phyloP scores from a whole-genome alignment of 345 rosid genomes.

The Hirschfeldia incana region DNA sequence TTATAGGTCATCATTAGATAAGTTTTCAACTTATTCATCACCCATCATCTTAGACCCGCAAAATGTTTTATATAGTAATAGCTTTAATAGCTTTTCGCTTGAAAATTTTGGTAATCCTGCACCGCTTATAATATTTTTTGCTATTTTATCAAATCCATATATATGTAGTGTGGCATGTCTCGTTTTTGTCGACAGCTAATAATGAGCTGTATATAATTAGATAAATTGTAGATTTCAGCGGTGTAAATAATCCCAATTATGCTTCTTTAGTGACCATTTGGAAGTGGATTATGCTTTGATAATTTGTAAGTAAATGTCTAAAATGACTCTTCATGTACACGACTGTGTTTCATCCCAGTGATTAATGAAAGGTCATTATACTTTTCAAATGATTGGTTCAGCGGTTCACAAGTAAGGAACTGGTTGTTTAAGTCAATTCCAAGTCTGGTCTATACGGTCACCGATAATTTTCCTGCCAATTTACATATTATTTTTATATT shows the following conservation, averaged over 20 bases:
- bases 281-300: conserved; percentile 1
- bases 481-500: background rate
- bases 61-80: conserved; percentile 6
- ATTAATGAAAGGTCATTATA: conserved; percentile 32
- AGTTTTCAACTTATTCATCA: conserved; percentile 20
- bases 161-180: conserved; percentile 30
- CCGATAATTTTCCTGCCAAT: background rate
- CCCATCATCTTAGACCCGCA: conserved; percentile 15
- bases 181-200: conserved; percentile 30
- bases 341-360: conserved; percentile 22
- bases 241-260: conserved; percentile 2
- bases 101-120: conserved; percentile 23
- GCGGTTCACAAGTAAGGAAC: conserved; percentile 16
- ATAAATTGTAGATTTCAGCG: conserved; percentile 4
- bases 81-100: conserved; percentile 17
- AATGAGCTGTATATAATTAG: conserved; percentile 22
- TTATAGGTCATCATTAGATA: conserved; percentile 19
- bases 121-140: conserved; percentile 24
- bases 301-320: conserved; percentile 1
- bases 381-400: conserved; percentile 20
- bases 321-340: conserved; percentile 34
- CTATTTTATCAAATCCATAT: conserved; percentile 15
- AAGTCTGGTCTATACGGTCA: background rate
- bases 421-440: conserved; percentile 9
- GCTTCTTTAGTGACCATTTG: conserved; percentile 1